Evolutionary conservation across 768 basidiomycete species (phyloP).

Genomic region (Suillus subalutaceus): DNA sequence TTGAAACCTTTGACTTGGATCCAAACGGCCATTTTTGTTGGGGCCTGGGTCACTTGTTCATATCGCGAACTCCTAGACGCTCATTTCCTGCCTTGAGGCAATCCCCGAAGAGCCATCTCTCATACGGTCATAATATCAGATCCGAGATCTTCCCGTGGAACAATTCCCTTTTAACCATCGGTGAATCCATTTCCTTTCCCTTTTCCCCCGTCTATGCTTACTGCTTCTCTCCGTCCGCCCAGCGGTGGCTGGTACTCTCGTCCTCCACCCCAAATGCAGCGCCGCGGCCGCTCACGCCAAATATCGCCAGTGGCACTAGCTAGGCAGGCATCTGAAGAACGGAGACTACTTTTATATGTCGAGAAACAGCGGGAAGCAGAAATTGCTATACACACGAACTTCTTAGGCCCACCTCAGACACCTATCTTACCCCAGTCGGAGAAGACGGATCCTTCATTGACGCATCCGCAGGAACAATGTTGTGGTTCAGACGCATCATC

Average conservation of each 20-base stretch:
- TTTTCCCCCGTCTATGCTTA: slow-evolving; percentile 22
- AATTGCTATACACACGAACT: slow-evolving; percentile 1
- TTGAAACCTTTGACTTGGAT: neutral
- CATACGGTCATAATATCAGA: slow-evolving; percentile 12
- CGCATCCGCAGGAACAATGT: neutral
- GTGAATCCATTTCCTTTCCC: slow-evolving; percentile 14
- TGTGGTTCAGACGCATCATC: neutral
- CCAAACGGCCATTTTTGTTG: slow-evolving; percentile 3
- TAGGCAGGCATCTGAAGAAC: slow-evolving; percentile 46
- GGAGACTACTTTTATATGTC: slow-evolving; percentile 22
- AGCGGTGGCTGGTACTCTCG: slow-evolving; percentile 26
- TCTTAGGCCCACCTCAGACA: slow-evolving; percentile 10
- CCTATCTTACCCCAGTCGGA: slow-evolving; percentile 11
- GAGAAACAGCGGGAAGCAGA: slow-evolving; percentile 14
- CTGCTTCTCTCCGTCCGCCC: slow-evolving; percentile 27
- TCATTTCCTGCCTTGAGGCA: slow-evolving; percentile 27
- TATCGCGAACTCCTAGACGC: slow-evolving; percentile 14
- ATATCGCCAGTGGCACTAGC: slow-evolving; percentile 47
- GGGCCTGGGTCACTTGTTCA: slow-evolving; percentile 6
- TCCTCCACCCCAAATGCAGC: slow-evolving; percentile 29
- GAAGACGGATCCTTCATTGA: slow-evolving; percentile 5
- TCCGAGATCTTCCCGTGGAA: slow-evolving; percentile 14
- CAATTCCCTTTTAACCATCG: slow-evolving; percentile 20
- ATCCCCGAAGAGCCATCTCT: slow-evolving; percentile 13
- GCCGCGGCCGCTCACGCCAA: slow-evolving; percentile 45